phyloP scores from a whole-genome alignment of 73 alveolate genomes.

The Paramecium biaurelia region DNA sequence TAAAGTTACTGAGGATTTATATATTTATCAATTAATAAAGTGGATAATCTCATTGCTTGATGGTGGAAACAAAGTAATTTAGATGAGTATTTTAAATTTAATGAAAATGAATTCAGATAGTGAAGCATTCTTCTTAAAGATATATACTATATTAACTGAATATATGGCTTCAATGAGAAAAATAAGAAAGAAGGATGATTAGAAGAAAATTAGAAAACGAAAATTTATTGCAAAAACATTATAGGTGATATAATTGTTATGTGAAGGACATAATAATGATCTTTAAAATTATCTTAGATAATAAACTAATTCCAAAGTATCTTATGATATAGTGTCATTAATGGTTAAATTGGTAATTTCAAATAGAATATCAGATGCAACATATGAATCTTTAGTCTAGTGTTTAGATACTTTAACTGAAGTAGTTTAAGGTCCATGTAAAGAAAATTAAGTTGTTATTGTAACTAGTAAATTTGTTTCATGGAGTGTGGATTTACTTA shows the following conservation, averaged over 20 bases:
- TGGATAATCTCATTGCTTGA: slow-evolving; percentile 10
- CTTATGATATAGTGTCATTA: slow-evolving; percentile 44
- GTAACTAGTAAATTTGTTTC: slow-evolving; percentile 58
- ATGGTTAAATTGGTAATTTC: slow-evolving; percentile 53
- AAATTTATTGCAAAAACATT: slow-evolving; percentile 47
- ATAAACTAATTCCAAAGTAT: slow-evolving; percentile 40
- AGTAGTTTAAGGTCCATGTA: slow-evolving; percentile 61
- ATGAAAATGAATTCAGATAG: slow-evolving; percentile 6
- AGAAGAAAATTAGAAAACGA: not conserved
- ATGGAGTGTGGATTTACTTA: slow-evolving; percentile 36
- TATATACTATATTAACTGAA: slow-evolving; percentile 15
- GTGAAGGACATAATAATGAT: slow-evolving; percentile 62
- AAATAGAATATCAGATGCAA: slow-evolving; percentile 51
- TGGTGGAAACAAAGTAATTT: slow-evolving; percentile 52
- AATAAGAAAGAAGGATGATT: not conserved
- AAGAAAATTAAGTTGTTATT: slow-evolving; percentile 48
- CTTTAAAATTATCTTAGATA: slow-evolving; percentile 49
- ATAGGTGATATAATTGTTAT: slow-evolving; percentile 16
- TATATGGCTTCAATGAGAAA: slow-evolving; percentile 29
- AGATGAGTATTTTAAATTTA: slow-evolving; percentile 34
- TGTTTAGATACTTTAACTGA: slow-evolving; percentile 65
- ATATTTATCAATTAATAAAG: slow-evolving; percentile 38
- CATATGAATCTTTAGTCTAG: slow-evolving; percentile 35
- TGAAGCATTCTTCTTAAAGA: slow-evolving; percentile 48
- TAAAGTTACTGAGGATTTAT: not conserved